Conservation (phyloP, 1,284 basidiomycete genomes). For the Puccinia hordei region DNA sequence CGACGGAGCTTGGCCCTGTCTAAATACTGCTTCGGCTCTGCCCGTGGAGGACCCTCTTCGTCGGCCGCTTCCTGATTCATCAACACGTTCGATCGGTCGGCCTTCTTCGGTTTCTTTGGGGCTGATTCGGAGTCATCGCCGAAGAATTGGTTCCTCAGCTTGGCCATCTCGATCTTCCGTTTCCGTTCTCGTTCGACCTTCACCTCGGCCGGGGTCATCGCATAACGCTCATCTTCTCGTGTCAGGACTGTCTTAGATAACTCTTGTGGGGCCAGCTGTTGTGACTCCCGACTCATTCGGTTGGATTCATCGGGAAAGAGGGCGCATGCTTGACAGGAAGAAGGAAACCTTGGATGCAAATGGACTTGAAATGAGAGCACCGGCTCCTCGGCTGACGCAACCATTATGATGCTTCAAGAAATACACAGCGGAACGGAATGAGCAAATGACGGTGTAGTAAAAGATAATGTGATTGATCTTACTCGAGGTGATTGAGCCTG, state of each 20-base stretch:
- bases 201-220: conserved; percentile 33
- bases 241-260: background rate
- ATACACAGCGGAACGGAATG: background rate
- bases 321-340: conserved; percentile 23
- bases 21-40: conserved; percentile 10
- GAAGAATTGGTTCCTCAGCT: conserved; percentile 36
- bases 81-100: background rate
- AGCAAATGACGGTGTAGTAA: background rate
- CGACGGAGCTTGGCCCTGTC: conserved; percentile 34
- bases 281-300: conserved; percentile 8
- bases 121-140: background rate
- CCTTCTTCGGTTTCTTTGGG: conserved; percentile 7
- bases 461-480: background rate
- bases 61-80: background rate
- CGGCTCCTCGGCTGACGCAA: conserved; percentile 28
- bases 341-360: conserved; percentile 26
- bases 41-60: background rate
- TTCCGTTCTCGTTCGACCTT: conserved; percentile 39
- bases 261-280: background rate
- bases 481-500: conserved; percentile 41
- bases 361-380: conserved; percentile 26
- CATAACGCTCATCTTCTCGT: conserved; percentile 30
- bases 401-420: background rate
- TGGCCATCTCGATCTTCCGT: conserved; percentile 42
- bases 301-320: conserved; percentile 40